A percentile compares a stretch with the other conserved stretches of the same genome.
These are phyloP conservation scores for Dryadomyces quercivorus DNA, from an alignment of 2,329 filamentous ascomycete species.

Conservation along the genomic window DNA sequence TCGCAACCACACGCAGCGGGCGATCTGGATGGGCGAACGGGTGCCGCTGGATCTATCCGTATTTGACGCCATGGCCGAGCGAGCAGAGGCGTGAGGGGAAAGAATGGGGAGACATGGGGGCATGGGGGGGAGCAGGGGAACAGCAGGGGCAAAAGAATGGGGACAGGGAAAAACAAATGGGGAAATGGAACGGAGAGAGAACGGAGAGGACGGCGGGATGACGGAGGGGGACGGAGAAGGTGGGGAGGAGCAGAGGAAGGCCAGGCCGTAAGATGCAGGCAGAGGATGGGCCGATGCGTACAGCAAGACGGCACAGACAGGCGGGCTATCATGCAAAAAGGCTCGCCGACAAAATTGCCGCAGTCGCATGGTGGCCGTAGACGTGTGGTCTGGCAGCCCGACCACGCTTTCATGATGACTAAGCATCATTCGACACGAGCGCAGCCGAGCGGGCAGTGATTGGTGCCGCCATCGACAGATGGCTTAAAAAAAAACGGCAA, in stretches of 20 bases:
- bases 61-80: conserved; percentile 25
- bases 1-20: conserved; percentile 53
- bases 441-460: not conserved
- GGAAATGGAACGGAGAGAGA: no score
- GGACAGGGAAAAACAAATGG: not conserved
- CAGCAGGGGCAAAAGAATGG: not conserved
- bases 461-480: not conserved
- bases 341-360: not conserved
- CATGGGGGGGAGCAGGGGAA: not conserved
- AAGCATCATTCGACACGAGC: not conserved
- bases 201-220: no score
- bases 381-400: not conserved
- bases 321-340: no score
- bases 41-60: conserved; percentile 45
- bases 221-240: no score
- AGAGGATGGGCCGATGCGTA: no score
- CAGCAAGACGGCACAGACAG: no score
- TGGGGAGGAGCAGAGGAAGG: no score
- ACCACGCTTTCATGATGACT: not conserved
- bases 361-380: not conserved
- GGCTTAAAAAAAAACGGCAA: not conserved
- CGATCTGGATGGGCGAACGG: conserved; percentile 63
- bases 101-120: not conserved
- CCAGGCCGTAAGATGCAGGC: no score
- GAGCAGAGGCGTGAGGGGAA: not conserved